Conservation (phyloP, 352 stramenopile genomes). For the Globisporangium orthogonon region DNA sequence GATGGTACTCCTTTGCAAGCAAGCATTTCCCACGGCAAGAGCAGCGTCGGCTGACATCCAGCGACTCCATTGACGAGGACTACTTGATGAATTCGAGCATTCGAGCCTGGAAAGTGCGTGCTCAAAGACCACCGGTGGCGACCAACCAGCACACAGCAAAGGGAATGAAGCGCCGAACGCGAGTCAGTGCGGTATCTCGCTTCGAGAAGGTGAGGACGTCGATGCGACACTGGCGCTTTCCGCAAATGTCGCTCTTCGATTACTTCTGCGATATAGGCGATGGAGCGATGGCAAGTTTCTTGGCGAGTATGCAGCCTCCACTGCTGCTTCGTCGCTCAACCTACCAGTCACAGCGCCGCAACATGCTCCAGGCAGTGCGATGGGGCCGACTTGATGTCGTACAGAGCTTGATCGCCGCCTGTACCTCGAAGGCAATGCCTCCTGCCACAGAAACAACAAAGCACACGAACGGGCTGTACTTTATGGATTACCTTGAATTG, state of each 20-base stretch:
- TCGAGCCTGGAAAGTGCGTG: constrained; percentile 20
- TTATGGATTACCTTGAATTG: constrained; percentile 52
- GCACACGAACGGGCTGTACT: constrained; percentile 21
- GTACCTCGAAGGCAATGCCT: background rate
- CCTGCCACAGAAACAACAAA: constrained; percentile 10
- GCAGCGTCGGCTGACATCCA: constrained; percentile 24
- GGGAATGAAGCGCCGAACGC: background rate
- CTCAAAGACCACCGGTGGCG: background rate
- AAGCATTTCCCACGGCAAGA: constrained; percentile 15
- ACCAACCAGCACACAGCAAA: constrained; percentile 5
- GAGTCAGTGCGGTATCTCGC: background rate
- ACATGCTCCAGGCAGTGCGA: constrained; percentile 51
- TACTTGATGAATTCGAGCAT: constrained; percentile 37
- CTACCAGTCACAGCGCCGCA: constrained; percentile 39
- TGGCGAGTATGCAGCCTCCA: constrained; percentile 23
- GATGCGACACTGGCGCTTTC: constrained; percentile 31
- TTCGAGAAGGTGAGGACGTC: constrained; percentile 23
- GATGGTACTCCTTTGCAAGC: constrained; percentile 42
- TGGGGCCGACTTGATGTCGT: constrained; percentile 57
- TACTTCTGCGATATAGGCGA: constrained; percentile 30
- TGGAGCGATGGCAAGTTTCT: constrained; percentile 17
- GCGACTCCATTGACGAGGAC: constrained; percentile 24
- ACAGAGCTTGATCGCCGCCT: constrained; percentile 21
- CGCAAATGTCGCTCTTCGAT: constrained; percentile 34
- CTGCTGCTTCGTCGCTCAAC: constrained; percentile 24